These are phyloP conservation scores for Phyllosticta citrichinensis DNA, from an alignment of 2,329 filamentous ascomycete genomes.

Conservation along the genomic window DNA sequence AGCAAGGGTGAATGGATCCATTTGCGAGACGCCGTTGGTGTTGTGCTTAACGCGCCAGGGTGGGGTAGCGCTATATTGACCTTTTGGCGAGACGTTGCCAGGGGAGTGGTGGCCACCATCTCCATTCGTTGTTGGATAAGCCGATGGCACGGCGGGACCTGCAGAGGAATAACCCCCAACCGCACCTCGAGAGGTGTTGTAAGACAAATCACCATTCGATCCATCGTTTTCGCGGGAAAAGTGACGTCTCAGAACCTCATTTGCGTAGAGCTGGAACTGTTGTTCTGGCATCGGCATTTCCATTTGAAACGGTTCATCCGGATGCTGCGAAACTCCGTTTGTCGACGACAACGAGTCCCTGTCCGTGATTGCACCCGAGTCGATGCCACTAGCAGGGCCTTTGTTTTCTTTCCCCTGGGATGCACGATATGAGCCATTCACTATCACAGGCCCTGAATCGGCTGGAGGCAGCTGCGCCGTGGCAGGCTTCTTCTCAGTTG, in stretches of 20 bases:
- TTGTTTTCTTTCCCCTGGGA: constrained; percentile 4
- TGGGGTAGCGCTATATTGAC: constrained; percentile 5
- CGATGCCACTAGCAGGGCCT: background rate
- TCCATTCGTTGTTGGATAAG: constrained; percentile 12
- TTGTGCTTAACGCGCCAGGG: constrained; percentile 22
- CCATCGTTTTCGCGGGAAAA: constrained; percentile 1
- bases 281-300: constrained; percentile 19
- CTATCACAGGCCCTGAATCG: constrained; percentile 28
- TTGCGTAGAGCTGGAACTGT: constrained; percentile 23
- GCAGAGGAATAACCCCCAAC: background rate
- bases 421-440: constrained; percentile 26
- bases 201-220: background rate
- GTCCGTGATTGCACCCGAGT: constrained; percentile 1
- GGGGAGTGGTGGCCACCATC: constrained; percentile 17
- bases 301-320: constrained; percentile 11
- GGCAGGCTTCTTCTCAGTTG: constrained; percentile 11
- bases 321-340: background rate
- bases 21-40: constrained; percentile 21
- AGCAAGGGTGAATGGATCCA: constrained; percentile 17
- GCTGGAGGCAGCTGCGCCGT: constrained; percentile 18
- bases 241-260: constrained; percentile 15
- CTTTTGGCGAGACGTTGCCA: constrained; percentile 20
- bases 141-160: background rate
- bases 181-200: background rate
- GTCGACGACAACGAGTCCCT: constrained; percentile 1